These are phyloP conservation scores for Allomyces macrogynus DNA, from an alignment of 192 early-diverging fungal species.

Conservation along the genomic window DNA sequence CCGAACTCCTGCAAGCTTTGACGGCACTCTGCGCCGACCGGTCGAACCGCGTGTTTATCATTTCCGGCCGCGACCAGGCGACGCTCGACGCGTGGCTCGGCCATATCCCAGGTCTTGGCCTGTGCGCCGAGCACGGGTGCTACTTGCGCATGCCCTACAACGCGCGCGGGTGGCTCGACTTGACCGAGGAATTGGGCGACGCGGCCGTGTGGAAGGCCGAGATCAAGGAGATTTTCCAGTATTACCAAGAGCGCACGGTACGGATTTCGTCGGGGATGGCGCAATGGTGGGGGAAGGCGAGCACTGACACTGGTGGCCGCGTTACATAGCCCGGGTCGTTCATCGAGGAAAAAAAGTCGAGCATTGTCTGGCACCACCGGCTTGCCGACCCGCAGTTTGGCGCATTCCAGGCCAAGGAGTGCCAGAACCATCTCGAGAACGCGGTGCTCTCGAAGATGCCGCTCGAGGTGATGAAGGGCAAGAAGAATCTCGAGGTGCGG, in stretches of 20 bases:
- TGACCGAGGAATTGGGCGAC: conserved; percentile 24
- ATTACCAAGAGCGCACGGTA: too few species aligned
- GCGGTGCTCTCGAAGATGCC: conserved; percentile 78
- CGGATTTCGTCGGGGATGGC: too few species aligned
- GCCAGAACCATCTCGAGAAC: conserved; percentile 85
- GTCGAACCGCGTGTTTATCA: conserved; percentile 67
- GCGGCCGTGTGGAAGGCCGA: not conserved
- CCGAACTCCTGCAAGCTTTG: conserved; percentile 53
- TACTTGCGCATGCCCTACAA: conserved; percentile 66
- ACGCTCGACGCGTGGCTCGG: conserved; percentile 73
- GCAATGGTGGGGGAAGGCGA: too few species aligned
- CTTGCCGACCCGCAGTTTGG: conserved; percentile 88
- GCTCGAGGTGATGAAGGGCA: conserved; percentile 83
- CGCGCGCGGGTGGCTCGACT: conserved; percentile 26
- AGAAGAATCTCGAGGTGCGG: conserved; percentile 89
- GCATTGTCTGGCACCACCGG: conserved; percentile 93
- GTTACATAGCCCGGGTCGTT: conserved; percentile 46
- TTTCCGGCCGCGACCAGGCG: conserved; percentile 75
- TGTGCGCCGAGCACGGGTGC: conserved; percentile 85
- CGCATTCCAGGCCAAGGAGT: conserved; percentile 92
- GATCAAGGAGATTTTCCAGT: too few species aligned
- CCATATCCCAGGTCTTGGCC: conserved; percentile 48
- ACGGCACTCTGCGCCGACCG: conserved; percentile 47
- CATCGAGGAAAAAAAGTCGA: conserved; percentile 78
- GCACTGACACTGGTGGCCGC: too few species aligned